phyloP scores from a whole-genome alignment of 2,329 filamentous ascomycete genomes.

The Leptographium radiaticola region DNA sequence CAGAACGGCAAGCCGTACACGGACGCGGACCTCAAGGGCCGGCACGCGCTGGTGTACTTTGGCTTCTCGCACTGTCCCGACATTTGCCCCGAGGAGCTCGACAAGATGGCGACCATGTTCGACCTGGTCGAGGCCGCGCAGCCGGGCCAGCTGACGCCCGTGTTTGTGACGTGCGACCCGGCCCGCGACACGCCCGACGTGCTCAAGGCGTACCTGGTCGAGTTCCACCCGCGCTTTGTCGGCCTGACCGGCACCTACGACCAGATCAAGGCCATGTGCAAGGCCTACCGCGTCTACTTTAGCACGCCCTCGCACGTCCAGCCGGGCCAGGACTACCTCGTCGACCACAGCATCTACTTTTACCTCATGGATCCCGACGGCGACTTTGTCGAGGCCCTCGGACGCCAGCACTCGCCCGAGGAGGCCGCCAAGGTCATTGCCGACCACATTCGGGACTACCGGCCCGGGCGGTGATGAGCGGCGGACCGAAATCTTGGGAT shows the following conservation, averaged over 20 bases:
- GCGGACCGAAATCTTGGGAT: neutral
- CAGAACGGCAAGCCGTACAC: slow-evolving; percentile 69
- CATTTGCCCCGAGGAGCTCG: slow-evolving; percentile 96
- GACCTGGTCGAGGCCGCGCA: slow-evolving; percentile 49
- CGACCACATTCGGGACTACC: slow-evolving; percentile 64
- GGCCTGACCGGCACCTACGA: slow-evolving; percentile 91
- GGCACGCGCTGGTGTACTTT: slow-evolving; percentile 86
- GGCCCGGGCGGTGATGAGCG: slow-evolving; percentile 2
- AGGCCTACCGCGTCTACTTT: slow-evolving; percentile 94
- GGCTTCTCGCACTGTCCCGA: slow-evolving; percentile 97
- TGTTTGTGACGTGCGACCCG: slow-evolving; percentile 95
- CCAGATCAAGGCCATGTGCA: slow-evolving; percentile 87
- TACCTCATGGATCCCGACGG: slow-evolving; percentile 98
- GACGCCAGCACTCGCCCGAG: slow-evolving; percentile 83
- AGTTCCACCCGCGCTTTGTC: slow-evolving; percentile 79
- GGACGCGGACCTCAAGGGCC: slow-evolving; percentile 71
- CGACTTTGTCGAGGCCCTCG: slow-evolving; percentile 95
- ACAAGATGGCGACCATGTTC: slow-evolving; percentile 97
- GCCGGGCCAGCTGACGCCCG: slow-evolving; percentile 48
- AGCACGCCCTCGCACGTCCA: slow-evolving; percentile 80
- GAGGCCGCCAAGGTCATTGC: slow-evolving; percentile 73
- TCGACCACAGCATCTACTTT: slow-evolving; percentile 99
- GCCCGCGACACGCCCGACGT: slow-evolving; percentile 78
- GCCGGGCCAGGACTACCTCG: slow-evolving; percentile 90
- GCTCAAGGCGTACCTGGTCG: slow-evolving; percentile 70